These are phyloP conservation scores for Solanum habrochaites DNA, from an alignment of 257 asterid species.

Conservation along the genomic window DNA sequence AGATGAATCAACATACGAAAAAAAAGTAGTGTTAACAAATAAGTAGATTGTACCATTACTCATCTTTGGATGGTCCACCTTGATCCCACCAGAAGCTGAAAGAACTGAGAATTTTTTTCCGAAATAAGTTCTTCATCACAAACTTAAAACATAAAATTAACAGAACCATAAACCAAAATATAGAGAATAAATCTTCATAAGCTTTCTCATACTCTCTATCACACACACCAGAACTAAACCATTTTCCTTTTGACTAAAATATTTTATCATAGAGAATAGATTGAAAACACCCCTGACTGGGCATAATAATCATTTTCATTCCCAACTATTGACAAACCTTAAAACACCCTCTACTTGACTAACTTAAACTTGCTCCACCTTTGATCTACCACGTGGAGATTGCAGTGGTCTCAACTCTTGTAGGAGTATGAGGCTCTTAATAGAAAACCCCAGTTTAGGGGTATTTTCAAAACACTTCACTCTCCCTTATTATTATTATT, in stretches of 20 bases:
- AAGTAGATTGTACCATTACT: constrained; percentile 48
- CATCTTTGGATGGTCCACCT: constrained; percentile 78
- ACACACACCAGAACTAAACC: background rate
- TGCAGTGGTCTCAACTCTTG: no score
- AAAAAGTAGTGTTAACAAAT: background rate
- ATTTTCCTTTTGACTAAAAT: background rate
- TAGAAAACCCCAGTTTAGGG: background rate
- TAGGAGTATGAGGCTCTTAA: no score
- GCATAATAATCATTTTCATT: background rate
- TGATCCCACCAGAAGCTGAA: constrained; percentile 92
- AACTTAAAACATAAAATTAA: background rate
- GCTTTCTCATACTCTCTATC: background rate
- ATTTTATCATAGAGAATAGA: background rate
- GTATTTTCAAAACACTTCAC: background rate
- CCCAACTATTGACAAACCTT: background rate
- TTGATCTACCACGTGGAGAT: no score
- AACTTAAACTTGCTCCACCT: background rate
- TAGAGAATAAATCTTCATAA: background rate
- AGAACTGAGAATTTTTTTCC: constrained; percentile 44
- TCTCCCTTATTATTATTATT: background rate
- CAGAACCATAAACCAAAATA: background rate
- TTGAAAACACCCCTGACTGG: background rate
- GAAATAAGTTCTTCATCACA: constrained; percentile 4
- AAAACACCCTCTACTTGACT: background rate
- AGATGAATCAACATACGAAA: background rate